Percentiles rank a stretch among this genome's conserved stretches.
phyloP scores from a whole-genome alignment of 1,139 yeast genomes.

The Pneumocystis sp. region DNA sequence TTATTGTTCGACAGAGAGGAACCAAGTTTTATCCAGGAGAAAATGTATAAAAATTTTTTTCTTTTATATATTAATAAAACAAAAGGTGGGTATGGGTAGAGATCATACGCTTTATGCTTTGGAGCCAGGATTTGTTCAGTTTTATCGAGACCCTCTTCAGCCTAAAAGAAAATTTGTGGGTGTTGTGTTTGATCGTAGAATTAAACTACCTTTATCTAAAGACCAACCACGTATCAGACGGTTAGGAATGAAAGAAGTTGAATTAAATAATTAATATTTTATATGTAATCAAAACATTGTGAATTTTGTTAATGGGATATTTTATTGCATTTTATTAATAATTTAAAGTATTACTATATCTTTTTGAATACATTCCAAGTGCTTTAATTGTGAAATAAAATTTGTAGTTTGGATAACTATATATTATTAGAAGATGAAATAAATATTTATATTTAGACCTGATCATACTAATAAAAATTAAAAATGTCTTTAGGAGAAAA shows the following conservation, averaged over 20 bases:
- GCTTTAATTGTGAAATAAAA: constrained; percentile 88
- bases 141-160: constrained; percentile 91
- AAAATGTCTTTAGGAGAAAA: neutral
- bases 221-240: constrained; percentile 76
- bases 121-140: constrained; percentile 88
- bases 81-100: constrained; percentile 52
- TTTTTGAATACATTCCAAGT: constrained; percentile 48
- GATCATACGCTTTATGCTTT: constrained; percentile 85
- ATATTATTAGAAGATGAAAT: neutral
- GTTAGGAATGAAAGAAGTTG: constrained; percentile 36
- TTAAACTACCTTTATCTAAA: constrained; percentile 70
- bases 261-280: neutral
- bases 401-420: constrained; percentile 67
- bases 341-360: neutral
- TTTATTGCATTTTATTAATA: neutral
- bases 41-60: constrained; percentile 31
- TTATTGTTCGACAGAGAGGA: constrained; percentile 89
- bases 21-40: constrained; percentile 95
- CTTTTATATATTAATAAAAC: neutral
- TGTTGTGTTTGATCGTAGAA: constrained; percentile 52
- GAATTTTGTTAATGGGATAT: neutral
- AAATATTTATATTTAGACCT: constrained; percentile 27
- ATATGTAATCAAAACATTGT: neutral
- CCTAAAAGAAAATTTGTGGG: constrained; percentile 87
- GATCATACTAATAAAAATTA: constrained; percentile 34